These are phyloP conservation scores for Backusella luteola DNA, from an alignment of 192 early-diverging fungal species.

Conservation along the genomic window DNA sequence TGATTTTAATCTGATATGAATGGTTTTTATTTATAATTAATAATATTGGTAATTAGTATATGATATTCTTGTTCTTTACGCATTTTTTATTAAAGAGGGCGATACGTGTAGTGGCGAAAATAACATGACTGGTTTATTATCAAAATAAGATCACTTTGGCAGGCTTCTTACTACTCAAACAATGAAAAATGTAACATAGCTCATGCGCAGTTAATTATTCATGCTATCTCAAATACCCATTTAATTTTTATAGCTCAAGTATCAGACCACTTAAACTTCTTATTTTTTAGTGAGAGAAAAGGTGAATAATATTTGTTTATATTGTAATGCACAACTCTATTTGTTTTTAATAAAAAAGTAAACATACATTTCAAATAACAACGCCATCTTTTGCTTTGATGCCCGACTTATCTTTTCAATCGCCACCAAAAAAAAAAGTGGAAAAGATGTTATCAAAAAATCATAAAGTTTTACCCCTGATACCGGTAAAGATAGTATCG, in stretches of 20 bases:
- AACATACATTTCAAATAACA: neutral
- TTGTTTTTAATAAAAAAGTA: neutral
- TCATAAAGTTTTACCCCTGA: constrained; percentile 4
- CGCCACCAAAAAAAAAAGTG: neutral
- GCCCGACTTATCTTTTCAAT: neutral
- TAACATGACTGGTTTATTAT: too few relatives aligned
- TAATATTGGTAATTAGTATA: too few relatives aligned
- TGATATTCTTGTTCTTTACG: too few relatives aligned
- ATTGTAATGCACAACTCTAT: neutral
- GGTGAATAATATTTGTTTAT: neutral
- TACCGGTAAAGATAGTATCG: neutral
- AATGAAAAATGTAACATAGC: neutral
- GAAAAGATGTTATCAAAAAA: neutral
- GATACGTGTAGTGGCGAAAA: neutral
- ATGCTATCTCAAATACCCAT: neutral
- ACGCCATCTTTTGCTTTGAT: neutral
- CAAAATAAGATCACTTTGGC: too few relatives aligned
- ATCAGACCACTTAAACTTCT: neutral
- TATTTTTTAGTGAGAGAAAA: neutral
- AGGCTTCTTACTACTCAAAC: neutral
- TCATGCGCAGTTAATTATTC: neutral
- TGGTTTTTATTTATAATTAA: too few relatives aligned
- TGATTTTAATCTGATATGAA: neutral
- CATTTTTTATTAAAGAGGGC: neutral
- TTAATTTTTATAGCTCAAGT: neutral